phyloP scores from a whole-genome alignment of 1,284 basidiomycete species.

The Athelia sp. region DNA sequence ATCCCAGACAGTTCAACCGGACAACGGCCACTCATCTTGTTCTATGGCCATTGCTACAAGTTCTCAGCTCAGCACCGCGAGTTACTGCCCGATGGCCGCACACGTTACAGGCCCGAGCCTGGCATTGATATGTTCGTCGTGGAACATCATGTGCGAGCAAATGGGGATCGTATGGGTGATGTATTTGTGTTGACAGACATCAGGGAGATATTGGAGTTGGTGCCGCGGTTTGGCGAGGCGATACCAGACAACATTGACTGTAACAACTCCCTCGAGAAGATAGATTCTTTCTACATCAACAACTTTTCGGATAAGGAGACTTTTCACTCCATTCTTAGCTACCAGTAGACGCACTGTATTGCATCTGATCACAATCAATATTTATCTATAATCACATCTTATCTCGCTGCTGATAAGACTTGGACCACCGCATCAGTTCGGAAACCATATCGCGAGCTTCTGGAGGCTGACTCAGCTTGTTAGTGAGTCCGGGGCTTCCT shows the following conservation, averaged over 20 bases:
- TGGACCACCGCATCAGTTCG: no score
- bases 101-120: no score
- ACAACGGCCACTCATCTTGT: neutral
- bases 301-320: constrained; percentile 8
- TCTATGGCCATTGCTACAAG: neutral
- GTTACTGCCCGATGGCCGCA: neutral
- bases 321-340: no score
- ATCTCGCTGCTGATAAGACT: no score
- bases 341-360: no score
- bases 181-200: neutral
- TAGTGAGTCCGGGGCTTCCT: no score
- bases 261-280: constrained; percentile 2
- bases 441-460: no score
- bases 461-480: no score
- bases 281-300: constrained; percentile 6
- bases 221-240: constrained; percentile 4
- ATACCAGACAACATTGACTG: neutral
- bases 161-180: neutral
- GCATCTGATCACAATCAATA: no score
- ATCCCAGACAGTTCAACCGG: no score
- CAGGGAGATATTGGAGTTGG: neutral
- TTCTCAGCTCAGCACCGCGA: neutral
- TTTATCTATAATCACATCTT: no score
- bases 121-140: neutral
- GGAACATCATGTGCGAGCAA: neutral